These are phyloP conservation scores for Debaryomyces subglobosus DNA, from an alignment of 1,139 yeast species.

Conservation along the genomic window DNA sequence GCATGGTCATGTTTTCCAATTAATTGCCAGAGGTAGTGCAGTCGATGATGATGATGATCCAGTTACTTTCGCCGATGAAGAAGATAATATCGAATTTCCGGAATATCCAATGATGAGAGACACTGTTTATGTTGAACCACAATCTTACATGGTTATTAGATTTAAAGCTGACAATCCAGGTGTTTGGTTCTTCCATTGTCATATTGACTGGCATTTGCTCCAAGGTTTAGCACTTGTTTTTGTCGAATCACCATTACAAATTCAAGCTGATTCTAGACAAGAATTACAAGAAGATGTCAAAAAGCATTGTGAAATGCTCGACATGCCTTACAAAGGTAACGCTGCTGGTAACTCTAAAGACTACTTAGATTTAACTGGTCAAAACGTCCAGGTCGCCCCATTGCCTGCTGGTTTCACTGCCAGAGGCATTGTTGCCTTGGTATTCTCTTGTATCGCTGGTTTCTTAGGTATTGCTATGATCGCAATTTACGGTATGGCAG, in stretches of 20 bases:
- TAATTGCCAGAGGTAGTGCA: slow-evolving; percentile 60
- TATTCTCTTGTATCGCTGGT: slow-evolving; percentile 59
- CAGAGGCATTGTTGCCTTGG: slow-evolving; percentile 67
- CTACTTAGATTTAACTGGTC: slow-evolving; percentile 59
- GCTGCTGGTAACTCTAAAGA: slow-evolving; percentile 66
- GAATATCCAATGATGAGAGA: slow-evolving; percentile 67
- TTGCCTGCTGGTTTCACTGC: slow-evolving; percentile 71
- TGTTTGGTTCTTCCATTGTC: slow-evolving; percentile 94
- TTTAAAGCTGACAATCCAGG: slow-evolving; percentile 86
- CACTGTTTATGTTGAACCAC: slow-evolving; percentile 63
- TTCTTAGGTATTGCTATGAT: slow-evolving; percentile 59
- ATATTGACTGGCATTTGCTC: slow-evolving; percentile 90
- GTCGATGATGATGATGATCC: slow-evolving; percentile 56
- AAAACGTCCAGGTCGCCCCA: slow-evolving; percentile 55
- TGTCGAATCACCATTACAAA: slow-evolving; percentile 69
- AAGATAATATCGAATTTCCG: slow-evolving; percentile 57
- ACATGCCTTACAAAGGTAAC: slow-evolving; percentile 56
- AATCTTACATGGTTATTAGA: slow-evolving; percentile 66
- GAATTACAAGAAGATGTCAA: slow-evolving; percentile 50
- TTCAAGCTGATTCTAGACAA: slow-evolving; percentile 43
- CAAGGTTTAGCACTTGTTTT: slow-evolving; percentile 80
- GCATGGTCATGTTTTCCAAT: slow-evolving; percentile 85
- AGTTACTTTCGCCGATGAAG: slow-evolving; percentile 46
- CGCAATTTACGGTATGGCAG: slow-evolving; percentile 65
- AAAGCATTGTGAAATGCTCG: slow-evolving; percentile 48